A percentile compares a stretch with the other conserved stretches of the same genome.
Evolutionary conservation across 192 early-diverging fungal species (phyloP).

Genomic region (Helicostylum pulchrum): DNA sequence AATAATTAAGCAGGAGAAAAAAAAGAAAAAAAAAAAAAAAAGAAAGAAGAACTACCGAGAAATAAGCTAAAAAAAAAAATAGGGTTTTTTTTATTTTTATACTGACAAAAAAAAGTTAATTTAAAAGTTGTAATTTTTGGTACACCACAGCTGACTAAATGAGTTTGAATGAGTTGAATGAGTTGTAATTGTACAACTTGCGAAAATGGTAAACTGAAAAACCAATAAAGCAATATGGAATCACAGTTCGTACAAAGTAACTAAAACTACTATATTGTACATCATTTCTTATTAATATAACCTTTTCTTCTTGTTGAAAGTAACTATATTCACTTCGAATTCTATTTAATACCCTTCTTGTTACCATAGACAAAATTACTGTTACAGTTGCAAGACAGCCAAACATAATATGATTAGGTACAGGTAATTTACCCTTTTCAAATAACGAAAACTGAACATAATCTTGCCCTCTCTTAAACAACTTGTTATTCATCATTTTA

Average conservation of each 20-base stretch:
- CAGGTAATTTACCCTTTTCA: background rate
- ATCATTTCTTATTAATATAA: slow-evolving; percentile 16
- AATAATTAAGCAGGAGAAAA: background rate
- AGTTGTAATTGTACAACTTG: background rate
- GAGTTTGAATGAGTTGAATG: slow-evolving; percentile 3
- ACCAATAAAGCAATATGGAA: slow-evolving; percentile 16
- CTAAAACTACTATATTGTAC: background rate
- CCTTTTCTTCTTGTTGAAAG: slow-evolving; percentile 3
- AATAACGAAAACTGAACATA: background rate
- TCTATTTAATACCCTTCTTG: background rate
- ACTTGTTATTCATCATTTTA: background rate
- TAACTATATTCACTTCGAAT: slow-evolving; percentile 5
- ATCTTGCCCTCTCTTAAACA: background rate
- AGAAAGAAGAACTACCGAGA: background rate
- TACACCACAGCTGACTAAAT: background rate
- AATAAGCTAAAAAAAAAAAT: background rate
- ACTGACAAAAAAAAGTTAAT: too few species aligned
- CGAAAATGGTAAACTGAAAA: background rate
- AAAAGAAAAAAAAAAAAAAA: slow-evolving; percentile 5
- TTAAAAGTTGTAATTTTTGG: background rate
- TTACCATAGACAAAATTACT: background rate
- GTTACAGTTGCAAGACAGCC: background rate
- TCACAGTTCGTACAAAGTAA: background rate
- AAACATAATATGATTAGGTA: background rate
- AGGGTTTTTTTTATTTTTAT: background rate